Evolutionary conservation across 2,329 filamentous ascomycete genomes (phyloP).

Genomic region (Xylaria multiplex): DNA sequence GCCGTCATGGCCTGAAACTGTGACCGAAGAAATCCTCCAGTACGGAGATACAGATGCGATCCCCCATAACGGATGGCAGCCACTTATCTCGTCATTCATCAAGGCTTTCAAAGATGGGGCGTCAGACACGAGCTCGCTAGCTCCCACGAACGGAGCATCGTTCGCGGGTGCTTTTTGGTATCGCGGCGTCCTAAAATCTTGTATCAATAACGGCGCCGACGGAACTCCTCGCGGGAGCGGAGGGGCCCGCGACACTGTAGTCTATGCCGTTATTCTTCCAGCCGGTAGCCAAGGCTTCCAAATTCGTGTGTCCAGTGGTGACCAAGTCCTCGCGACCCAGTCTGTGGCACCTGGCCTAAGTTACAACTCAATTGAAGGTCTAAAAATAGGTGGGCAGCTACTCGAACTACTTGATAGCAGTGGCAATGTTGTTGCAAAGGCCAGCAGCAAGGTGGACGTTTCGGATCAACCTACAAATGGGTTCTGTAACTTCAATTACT

Average conservation of each 20-base stretch:
- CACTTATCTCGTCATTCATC: conserved; percentile 51
- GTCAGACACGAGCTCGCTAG: conserved; percentile 39
- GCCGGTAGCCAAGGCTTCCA: conserved; percentile 27
- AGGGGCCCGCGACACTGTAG: conserved; percentile 44
- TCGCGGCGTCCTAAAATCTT: conserved; percentile 38
- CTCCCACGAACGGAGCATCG: conserved; percentile 33
- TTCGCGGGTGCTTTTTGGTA: conserved; percentile 51
- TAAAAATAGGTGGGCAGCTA: conserved; percentile 44
- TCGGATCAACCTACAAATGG: conserved; percentile 39
- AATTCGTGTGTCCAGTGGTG: conserved; percentile 44
- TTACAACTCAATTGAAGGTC: conserved; percentile 43
- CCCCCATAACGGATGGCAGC: conserved; percentile 50
- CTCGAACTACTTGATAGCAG: conserved; percentile 44
- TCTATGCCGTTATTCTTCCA: conserved; percentile 47
- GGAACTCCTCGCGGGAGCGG: conserved; percentile 42
- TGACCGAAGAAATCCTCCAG: conserved; percentile 43
- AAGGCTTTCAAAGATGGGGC: conserved; percentile 48
- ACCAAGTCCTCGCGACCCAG: conserved; percentile 40
- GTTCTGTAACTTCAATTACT: conserved; percentile 49
- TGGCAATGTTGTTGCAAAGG: conserved; percentile 41
- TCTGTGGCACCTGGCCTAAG: conserved; percentile 40
- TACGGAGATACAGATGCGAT: conserved; percentile 47
- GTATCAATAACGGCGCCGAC: conserved; percentile 35
- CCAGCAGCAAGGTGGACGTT: conserved; percentile 41
- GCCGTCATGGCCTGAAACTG: conserved; percentile 47